These are phyloP conservation scores for Penicillium taxi DNA, from an alignment of 495 filamentous ascomycete genomes.

Conservation along the genomic window DNA sequence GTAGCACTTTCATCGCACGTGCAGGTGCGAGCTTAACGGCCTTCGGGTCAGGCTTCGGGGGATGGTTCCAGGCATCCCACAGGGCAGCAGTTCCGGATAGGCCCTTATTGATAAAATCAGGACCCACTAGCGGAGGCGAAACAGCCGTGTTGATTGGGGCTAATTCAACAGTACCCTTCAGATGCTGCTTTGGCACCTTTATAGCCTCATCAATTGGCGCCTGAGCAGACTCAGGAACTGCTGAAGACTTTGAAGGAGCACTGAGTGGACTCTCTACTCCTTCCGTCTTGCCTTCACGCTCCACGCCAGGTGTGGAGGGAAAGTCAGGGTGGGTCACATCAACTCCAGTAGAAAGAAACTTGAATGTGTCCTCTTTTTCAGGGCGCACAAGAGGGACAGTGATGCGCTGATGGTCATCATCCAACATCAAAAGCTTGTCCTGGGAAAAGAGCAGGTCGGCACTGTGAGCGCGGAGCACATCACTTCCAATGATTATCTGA, in stretches of 20 bases:
- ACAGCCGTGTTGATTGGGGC: neutral
- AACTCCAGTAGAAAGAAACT: slow-evolving; percentile 53
- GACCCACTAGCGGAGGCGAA: slow-evolving; percentile 1
- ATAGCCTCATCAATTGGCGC: slow-evolving; percentile 29
- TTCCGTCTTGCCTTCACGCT: slow-evolving; percentile 18
- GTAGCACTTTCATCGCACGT: slow-evolving; percentile 72
- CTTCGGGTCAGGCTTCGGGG: slow-evolving; percentile 35
- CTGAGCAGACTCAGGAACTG: slow-evolving; percentile 16
- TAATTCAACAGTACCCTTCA: neutral
- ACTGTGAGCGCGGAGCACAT: slow-evolving; percentile 76
- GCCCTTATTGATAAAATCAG: slow-evolving; percentile 24
- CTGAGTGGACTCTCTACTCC: slow-evolving; percentile 26
- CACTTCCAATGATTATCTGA: slow-evolving; percentile 78
- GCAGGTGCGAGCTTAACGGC: slow-evolving; percentile 41
- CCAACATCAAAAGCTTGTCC: slow-evolving; percentile 76
- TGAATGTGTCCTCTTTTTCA: slow-evolving; percentile 78
- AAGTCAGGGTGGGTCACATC: slow-evolving; percentile 26
- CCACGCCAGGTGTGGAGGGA: slow-evolving; percentile 1
- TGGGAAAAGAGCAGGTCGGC: slow-evolving; percentile 90
- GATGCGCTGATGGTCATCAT: slow-evolving; percentile 81
- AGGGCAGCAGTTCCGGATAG: slow-evolving; percentile 45
- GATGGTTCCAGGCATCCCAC: slow-evolving; percentile 65
- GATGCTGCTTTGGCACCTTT: slow-evolving; percentile 21
- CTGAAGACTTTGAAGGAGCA: neutral
- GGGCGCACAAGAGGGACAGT: slow-evolving; percentile 87